A percentile compares a stretch with the other conserved stretches of the same genome.
phyloP scores from a whole-genome alignment of 2,329 filamentous ascomycete genomes.

The Penicillium polonicum region DNA sequence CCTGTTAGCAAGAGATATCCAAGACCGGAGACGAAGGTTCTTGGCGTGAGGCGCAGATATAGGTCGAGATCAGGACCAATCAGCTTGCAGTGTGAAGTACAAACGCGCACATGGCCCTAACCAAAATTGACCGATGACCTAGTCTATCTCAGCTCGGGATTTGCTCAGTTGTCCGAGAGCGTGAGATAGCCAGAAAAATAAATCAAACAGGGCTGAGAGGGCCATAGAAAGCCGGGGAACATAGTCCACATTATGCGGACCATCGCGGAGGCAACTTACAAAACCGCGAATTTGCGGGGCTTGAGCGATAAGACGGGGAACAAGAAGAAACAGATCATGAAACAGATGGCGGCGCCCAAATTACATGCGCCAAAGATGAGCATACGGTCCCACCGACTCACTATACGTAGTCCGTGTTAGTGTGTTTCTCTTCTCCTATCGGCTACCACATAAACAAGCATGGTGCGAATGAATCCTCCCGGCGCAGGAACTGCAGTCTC shows the following conservation, averaged over 20 bases:
- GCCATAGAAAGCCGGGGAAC: background rate
- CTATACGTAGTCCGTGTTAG: slow-evolving; percentile 51
- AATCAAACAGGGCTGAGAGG: slow-evolving; percentile 20
- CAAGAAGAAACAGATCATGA: slow-evolving; percentile 83
- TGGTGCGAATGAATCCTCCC: slow-evolving; percentile 20
- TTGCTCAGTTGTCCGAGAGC: slow-evolving; percentile 10
- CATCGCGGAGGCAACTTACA: slow-evolving; percentile 66
- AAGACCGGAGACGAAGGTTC: slow-evolving; percentile 2
- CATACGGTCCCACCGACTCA: slow-evolving; percentile 95
- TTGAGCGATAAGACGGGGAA: slow-evolving; percentile 78
- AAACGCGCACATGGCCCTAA: slow-evolving; percentile 24
- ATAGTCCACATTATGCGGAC: slow-evolving; percentile 6
- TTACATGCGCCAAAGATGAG: slow-evolving; percentile 91
- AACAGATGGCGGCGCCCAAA: slow-evolving; percentile 82
- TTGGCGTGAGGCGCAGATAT: slow-evolving; percentile 27
- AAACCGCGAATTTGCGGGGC: slow-evolving; percentile 90
- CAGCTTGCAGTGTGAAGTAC: background rate
- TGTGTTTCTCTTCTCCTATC: slow-evolving; percentile 15
- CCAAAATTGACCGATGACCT: slow-evolving; percentile 25
- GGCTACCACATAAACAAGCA: slow-evolving; percentile 21
- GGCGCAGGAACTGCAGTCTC: slow-evolving; percentile 41
- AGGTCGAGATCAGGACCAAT: slow-evolving; percentile 18
- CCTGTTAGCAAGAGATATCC: slow-evolving; percentile 24
- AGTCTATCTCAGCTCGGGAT: slow-evolving; percentile 19
- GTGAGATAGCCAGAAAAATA: slow-evolving; percentile 13